Evolutionary conservation across 2,329 filamentous ascomycete genomes (phyloP).

Genomic region (Colletotrichum eremochloae): DNA sequence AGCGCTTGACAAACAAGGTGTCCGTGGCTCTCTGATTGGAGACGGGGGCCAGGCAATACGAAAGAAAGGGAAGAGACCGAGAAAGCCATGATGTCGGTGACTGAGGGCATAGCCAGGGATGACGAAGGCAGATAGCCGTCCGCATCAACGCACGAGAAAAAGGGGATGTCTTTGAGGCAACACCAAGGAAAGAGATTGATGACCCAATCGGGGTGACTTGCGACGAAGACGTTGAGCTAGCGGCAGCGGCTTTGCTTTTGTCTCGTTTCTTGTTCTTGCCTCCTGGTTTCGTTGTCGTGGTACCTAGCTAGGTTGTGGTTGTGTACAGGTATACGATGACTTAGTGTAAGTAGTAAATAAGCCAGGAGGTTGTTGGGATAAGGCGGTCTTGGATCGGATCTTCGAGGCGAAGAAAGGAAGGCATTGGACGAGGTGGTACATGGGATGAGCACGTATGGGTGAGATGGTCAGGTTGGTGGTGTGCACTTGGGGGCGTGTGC

Average conservation of each 20-base stretch:
- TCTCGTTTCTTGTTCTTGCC: conserved; percentile 12
- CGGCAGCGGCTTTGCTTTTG: neutral
- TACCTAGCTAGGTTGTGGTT: neutral
- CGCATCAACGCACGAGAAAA: conserved; percentile 25
- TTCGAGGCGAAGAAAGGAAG: conserved; percentile 11
- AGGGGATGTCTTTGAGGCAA: conserved; percentile 19
- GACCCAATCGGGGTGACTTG: conserved; percentile 6
- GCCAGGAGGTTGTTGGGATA: conserved; percentile 27
- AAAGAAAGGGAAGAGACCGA: conserved; percentile 37
- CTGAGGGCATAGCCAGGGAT: conserved; percentile 17
- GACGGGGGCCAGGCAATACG: conserved; percentile 41
- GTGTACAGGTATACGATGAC: neutral
- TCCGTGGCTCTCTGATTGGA: conserved; percentile 31
- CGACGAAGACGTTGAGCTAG: conserved; percentile 17
- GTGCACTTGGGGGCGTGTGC: conserved; percentile 10
- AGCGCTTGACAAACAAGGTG: conserved; percentile 42
- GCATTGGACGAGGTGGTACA: conserved; percentile 28
- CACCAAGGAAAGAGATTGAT: conserved; percentile 12
- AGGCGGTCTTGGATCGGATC: conserved; percentile 32
- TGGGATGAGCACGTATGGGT: conserved; percentile 17
- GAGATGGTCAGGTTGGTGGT: conserved; percentile 2
- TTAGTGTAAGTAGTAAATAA: neutral
- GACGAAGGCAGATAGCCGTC: conserved; percentile 37
- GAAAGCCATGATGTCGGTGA: conserved; percentile 40
- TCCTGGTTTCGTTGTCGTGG: conserved; percentile 1